Base-by-base conservation (phyloP, 768 basidiomycete genomes). In the Coprinellus aureogranulatus region DNA sequence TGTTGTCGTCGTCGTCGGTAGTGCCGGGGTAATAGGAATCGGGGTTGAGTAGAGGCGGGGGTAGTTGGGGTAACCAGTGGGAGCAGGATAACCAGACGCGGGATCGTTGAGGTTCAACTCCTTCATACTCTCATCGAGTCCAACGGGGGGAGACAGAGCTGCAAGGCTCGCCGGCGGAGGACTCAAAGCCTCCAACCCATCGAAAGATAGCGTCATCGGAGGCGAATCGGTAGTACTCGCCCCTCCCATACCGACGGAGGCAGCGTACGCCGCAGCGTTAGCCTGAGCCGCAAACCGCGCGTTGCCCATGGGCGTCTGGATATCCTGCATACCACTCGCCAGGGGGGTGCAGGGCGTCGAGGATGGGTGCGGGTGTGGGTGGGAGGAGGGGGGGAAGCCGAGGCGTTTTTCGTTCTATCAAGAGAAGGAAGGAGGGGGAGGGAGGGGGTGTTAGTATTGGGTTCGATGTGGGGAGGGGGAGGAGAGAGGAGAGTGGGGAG, bases 121-220 rank as follows among this genome's bases (percentile, higher is more conserved):
- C 1, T n/a, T 18, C 18, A 30, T 3, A 45, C 10, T 6, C 8
- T 34, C 3, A 9, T 30, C 34, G 26, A 26, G n/a, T 23, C n/a
- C 82, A 57, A 79, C 79, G 75, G 81, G 76, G 55, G 81, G 81
- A 60, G 76, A 50, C 16, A 42, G 34, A 47, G 34, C 59, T 58
- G 56, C 25, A 27, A 52, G 53, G 34, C 47, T 46, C 39, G 47
- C 49, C 78, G 79, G 2, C 81, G 81, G 3, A 82, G 81, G 3
- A 77, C 72, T 42, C 76, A 78, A 68, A 54, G 59, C 62, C 59
- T 66, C 50, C 18, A 81, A 72, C 64, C 72, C 72, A 55, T 80
- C 77, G 57, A 81, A 74, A 30, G 75, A 76, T 64, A 83, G 73
- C 5, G 66, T 66, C 61, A 73, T 64, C 60, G 67, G 66, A 26